Percentiles rank a stretch among this genome's conserved stretches.
These are phyloP conservation scores for Coemansia sp. DNA, from an alignment of 192 early-diverging fungal genomes.

Conservation along the genomic window DNA sequence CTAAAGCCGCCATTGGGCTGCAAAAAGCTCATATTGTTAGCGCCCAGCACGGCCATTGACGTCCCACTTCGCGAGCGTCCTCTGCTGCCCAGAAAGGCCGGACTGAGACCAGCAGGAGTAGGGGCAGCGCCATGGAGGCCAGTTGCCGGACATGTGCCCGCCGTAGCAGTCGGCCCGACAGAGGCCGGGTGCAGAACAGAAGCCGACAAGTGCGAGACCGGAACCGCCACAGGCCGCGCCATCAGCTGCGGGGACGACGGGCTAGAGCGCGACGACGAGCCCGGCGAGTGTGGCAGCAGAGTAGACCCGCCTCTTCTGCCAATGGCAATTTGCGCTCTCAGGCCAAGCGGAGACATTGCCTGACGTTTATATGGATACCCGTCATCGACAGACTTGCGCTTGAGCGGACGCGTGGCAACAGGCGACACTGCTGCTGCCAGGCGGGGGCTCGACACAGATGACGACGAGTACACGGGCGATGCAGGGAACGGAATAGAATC, in stretches of 20 bases:
- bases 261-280: constrained; percentile 20
- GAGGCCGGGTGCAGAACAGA: not conserved
- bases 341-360: constrained; percentile 53
- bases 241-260: constrained; percentile 39
- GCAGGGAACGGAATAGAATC: constrained; percentile 22
- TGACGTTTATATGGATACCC: constrained; percentile 42
- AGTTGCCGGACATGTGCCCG: constrained; percentile 17
- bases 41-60: constrained; percentile 14
- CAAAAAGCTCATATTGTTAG: constrained; percentile 19
- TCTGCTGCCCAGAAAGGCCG: constrained; percentile 14
- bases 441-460: constrained; percentile 38
- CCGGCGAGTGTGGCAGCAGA: constrained; percentile 6
- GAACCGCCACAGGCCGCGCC: constrained; percentile 17
- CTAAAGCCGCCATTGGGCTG: constrained; percentile 55
- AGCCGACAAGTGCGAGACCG: constrained; percentile 7
- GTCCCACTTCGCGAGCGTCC: constrained; percentile 45
- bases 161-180: constrained; percentile 6
- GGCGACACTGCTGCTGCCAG: constrained; percentile 11
- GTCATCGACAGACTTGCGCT: constrained; percentile 47
- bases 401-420: constrained; percentile 15
- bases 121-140: not conserved
- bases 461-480: constrained; percentile 26
- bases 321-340: constrained; percentile 41
- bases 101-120: not conserved
- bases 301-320: constrained; percentile 7